phyloP scores from a whole-genome alignment of 1,284 basidiomycete species.

The Anthracocystis walkeri region DNA sequence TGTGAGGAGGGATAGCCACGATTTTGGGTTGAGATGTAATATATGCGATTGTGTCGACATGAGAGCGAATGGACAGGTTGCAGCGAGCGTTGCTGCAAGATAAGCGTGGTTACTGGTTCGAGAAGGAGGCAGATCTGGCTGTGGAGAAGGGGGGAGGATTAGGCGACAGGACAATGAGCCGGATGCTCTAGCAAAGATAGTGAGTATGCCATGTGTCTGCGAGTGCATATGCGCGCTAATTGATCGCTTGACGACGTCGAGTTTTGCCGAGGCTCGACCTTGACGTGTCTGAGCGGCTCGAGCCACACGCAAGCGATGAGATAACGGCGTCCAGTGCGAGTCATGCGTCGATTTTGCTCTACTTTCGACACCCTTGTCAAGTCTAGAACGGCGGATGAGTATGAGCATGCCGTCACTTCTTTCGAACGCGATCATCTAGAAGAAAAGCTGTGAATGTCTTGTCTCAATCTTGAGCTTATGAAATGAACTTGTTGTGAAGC shows the following conservation, averaged over 20 bases:
- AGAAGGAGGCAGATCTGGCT: too few species aligned
- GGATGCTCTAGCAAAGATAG: neutral
- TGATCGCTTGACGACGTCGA: conserved; percentile 5
- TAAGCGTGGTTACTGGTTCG: neutral
- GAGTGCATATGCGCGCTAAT: neutral
- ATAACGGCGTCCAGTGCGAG: too few species aligned
- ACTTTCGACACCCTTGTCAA: neutral
- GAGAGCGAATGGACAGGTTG: too few species aligned
- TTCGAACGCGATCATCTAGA: neutral
- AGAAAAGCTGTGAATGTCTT: neutral
- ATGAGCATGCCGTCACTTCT: neutral
- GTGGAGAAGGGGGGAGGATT: too few species aligned
- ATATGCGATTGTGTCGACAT: neutral
- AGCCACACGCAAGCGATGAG: too few species aligned
- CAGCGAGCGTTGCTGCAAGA: neutral
- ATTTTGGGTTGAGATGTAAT: neutral
- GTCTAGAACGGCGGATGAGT: neutral
- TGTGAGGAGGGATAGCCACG: too few species aligned
- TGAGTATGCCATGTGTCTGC: neutral
- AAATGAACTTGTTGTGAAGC: neutral
- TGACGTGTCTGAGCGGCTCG: neutral
- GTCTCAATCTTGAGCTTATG: neutral
- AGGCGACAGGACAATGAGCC: too few species aligned
- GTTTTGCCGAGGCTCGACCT: neutral
- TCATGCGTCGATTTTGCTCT: too few species aligned